Conservation (phyloP, 2,329 filamentous ascomycete genomes). For the Penicillium sp. region DNA sequence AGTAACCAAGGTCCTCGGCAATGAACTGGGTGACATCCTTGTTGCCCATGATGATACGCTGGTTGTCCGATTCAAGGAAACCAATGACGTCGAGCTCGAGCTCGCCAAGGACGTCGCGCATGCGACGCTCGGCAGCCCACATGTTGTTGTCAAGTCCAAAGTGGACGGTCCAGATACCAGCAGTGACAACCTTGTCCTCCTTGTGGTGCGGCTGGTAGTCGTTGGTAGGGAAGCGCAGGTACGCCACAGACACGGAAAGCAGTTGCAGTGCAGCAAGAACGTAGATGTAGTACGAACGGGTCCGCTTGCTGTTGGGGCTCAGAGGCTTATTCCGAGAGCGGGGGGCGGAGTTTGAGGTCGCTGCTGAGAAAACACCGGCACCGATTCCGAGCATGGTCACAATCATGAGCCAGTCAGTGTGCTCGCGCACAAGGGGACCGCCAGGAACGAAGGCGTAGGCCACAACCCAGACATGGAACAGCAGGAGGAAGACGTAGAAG, state of each 20-base stretch:
- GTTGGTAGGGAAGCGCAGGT: conserved; percentile 86
- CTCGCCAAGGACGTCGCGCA: conserved; percentile 86
- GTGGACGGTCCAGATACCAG: conserved; percentile 98
- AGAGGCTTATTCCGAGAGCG: conserved; percentile 41
- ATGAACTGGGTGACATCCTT: conserved; percentile 93
- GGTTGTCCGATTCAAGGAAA: conserved; percentile 87
- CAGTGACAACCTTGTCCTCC: conserved; percentile 82
- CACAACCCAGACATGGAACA: conserved; percentile 99
- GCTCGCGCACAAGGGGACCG: conserved; percentile 85
- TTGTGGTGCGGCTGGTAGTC: conserved; percentile 88
- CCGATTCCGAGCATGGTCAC: conserved; percentile 81
- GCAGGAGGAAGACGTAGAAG: conserved; percentile 85
- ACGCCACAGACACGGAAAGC: conserved; percentile 74
- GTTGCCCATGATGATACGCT: conserved; percentile 99
- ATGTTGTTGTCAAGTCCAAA: conserved; percentile 98
- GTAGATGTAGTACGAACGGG: conserved; percentile 67
- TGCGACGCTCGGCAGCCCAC: conserved; percentile 94
- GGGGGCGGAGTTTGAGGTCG: conserved; percentile 52
- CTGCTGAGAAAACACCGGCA: conserved; percentile 71
- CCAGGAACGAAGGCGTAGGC: conserved; percentile 97
- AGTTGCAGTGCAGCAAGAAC: conserved; percentile 74
- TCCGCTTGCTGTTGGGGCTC: conserved; percentile 45
- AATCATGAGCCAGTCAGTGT: conserved; percentile 92
- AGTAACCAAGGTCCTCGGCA: conserved; percentile 96
- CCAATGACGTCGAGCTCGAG: conserved; percentile 96